Percentiles rank a stretch among this genome's conserved stretches.
These are phyloP conservation scores for Ceratobasidium sp. DNA, from an alignment of 1,284 basidiomycete genomes.

Conservation along the genomic window DNA sequence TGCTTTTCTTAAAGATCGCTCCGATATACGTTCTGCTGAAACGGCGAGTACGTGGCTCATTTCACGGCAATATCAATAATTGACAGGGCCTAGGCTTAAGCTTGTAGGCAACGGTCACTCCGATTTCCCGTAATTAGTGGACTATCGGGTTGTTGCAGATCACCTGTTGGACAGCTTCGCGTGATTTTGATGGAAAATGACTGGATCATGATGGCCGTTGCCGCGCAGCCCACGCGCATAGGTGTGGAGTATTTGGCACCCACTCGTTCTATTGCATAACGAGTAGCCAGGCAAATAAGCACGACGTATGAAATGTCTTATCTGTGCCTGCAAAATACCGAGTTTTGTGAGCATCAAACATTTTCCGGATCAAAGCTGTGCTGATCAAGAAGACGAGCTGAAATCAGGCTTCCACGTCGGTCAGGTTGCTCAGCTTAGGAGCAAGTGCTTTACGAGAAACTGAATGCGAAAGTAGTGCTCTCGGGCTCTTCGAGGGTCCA, in stretches of 20 bases:
- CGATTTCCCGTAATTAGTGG: no score
- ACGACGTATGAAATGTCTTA: no score
- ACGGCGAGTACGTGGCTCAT: background rate
- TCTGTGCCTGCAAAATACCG: background rate
- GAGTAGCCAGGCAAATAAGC: no score
- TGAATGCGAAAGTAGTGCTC: background rate
- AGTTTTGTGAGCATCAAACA: constrained; percentile 1
- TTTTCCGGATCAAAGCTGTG: background rate
- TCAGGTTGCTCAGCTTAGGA: background rate
- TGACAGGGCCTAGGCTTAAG: no score
- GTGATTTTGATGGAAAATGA: background rate
- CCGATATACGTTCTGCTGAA: background rate
- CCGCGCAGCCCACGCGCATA: background rate
- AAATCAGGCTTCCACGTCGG: background rate
- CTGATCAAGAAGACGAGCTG: background rate
- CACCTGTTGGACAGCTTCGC: background rate
- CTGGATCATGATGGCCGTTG: no score
- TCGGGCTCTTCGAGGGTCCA: background rate
- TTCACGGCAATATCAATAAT: no score
- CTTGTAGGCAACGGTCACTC: no score
- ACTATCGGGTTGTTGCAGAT: no score
- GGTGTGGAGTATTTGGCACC: no score
- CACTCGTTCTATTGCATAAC: no score
- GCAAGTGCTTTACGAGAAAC: background rate
- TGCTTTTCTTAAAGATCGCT: background rate